Evolutionary conservation across 129 eudicot genomes (phyloP), one percentile per base, ranked within the genome.

Genomic region (Logfia minima): DNA sequence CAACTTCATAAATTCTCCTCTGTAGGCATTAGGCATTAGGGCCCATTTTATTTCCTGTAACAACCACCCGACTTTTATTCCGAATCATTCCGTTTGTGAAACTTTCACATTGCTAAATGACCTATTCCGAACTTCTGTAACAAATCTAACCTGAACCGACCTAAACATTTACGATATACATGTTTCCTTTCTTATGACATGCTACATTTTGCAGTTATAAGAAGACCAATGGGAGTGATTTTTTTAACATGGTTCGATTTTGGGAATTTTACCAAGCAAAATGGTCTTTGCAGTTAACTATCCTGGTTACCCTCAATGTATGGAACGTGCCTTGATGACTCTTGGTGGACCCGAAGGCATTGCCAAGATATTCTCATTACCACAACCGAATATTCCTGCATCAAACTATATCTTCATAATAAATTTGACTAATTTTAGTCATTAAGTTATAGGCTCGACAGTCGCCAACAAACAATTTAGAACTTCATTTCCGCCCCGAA

Each of bases 231-330:
- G 98, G 96, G 97, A 48, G 77, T 82, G 19, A 87, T n/a, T n/a
- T n/a, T n/a, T 93, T 55, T 75, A 85, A 77, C 88, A 87, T 3
- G 96, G 97, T 10, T 82, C 86, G 45, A 84, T 89, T 45, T 84
- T 93, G 2, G 98, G 96, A 13, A n/a, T 53, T 60, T 77, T 91
- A 45, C 94, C 97, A 18, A 82, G 84, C 55, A 81, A 39, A 24
- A 83, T 81, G 43, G 85, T 75, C 31, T 91, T 94, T 84, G 93
- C 88, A 19, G 86, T 94, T 78, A 85, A 94, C 76, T 91, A 91
- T 76, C 99, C 99, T 43, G 96, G 90, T 72, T 94, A 94, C 72
- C 97, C 98, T 78, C 91, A 96, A 3, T 90, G 96, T n/a, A 82
- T 68, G 29, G 80, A 87, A 6, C 96, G 93, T 4, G 97, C 97